These are phyloP conservation scores for Solanum chaucha DNA, from an alignment of 257 asterid species.

Conservation along the genomic window DNA sequence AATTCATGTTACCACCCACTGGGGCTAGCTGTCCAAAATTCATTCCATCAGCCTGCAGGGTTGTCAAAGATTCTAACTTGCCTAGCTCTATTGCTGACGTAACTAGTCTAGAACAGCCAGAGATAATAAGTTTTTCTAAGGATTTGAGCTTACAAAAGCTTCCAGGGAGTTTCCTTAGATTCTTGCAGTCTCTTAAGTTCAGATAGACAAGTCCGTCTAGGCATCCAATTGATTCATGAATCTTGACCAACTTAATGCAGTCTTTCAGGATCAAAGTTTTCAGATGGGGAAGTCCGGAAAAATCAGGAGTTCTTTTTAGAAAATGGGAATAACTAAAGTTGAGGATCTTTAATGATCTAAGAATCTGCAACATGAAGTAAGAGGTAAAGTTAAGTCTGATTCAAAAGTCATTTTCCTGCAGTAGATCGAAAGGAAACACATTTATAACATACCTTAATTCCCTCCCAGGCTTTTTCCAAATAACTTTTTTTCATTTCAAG, in stretches of 20 bases:
- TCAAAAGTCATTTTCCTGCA: not conserved
- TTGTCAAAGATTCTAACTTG: constrained; percentile 1
- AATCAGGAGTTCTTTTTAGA: not conserved
- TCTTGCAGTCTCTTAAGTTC: constrained; percentile 3
- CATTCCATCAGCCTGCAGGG: constrained; percentile 2
- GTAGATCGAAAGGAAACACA: not conserved
- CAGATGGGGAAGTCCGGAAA: constrained; percentile 2
- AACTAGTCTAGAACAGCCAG: constrained; percentile 5
- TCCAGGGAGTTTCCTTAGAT: not conserved
- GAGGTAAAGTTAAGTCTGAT: not conserved
- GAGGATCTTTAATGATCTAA: not conserved
- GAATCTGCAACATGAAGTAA: not conserved
- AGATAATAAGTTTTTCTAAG: not conserved
- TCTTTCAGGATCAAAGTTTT: constrained; percentile 4
- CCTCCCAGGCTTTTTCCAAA: not conserved
- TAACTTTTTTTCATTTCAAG: constrained; percentile 2
- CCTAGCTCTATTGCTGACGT: not conserved
- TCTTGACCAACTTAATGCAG: constrained; percentile 5
- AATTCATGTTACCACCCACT: not conserved
- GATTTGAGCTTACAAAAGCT: not conserved
- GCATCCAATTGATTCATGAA: constrained; percentile 10
- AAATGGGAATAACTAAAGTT: not conserved
- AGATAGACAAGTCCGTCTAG: not conserved
- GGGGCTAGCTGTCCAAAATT: not conserved
- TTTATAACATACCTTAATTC: not conserved